These are phyloP conservation scores for Boletus rufocinnamomeus DNA, from an alignment of 768 basidiomycete genomes.

Conservation along the genomic window DNA sequence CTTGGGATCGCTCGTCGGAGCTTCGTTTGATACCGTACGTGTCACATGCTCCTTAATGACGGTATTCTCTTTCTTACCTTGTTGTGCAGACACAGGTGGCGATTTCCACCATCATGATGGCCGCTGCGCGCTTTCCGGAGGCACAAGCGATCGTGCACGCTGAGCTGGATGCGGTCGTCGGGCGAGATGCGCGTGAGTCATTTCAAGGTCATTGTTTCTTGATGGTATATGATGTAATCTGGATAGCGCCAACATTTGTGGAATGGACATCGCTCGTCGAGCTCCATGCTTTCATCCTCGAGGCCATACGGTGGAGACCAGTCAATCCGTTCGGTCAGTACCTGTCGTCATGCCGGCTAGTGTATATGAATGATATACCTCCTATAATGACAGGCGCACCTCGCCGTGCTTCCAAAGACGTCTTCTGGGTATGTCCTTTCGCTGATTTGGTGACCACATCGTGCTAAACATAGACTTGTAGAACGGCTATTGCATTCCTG, in stretches of 20 bases:
- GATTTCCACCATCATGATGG: too few species aligned
- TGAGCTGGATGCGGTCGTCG: slow-evolving; percentile 40
- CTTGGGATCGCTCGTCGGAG: too few species aligned
- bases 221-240: not conserved
- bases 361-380: not conserved
- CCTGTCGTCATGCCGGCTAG: too few species aligned
- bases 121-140: too few species aligned
- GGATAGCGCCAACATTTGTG: slow-evolving; percentile 39
- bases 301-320: slow-evolving; percentile 42
- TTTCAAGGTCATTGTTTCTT: not conserved
- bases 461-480: slow-evolving; percentile 18
- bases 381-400: slow-evolving; percentile 17
- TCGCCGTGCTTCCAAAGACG: slow-evolving; percentile 27
- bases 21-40: too few species aligned
- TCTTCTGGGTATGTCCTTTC: slow-evolving; percentile 25
- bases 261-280: slow-evolving; percentile 37
- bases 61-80: too few species aligned
- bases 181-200: slow-evolving; percentile 35
- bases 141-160: slow-evolving; percentile 38
- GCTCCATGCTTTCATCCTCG: slow-evolving; percentile 41
- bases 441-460: too few species aligned
- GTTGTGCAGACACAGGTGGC: too few species aligned
- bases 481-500: slow-evolving; percentile 37
- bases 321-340: slow-evolving; percentile 33
- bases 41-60: too few species aligned